phyloP scores from a whole-genome alignment of 495 filamentous ascomycete genomes.

The Aspergillus sclerotioniger region DNA sequence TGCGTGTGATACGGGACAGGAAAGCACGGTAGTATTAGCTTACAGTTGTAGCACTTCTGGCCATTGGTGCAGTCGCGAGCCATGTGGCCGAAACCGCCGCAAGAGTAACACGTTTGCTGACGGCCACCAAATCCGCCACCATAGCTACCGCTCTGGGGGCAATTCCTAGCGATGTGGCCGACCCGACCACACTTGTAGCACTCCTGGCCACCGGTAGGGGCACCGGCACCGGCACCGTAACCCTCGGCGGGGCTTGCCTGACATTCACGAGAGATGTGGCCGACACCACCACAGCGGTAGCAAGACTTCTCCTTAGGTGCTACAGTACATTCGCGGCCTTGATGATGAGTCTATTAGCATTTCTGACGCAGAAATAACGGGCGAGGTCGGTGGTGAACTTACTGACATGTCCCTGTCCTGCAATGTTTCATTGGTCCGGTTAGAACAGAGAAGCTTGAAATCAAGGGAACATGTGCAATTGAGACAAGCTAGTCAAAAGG shows the following conservation, averaged over 20 bases:
- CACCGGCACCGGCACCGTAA: constrained; percentile 43
- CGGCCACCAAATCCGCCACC: constrained; percentile 51
- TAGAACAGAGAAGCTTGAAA: constrained; percentile 4
- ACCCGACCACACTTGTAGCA: constrained; percentile 99
- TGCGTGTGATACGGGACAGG: not conserved
- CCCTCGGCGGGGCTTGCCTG: constrained; percentile 52
- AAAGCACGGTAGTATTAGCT: constrained; percentile 25
- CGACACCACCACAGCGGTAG: constrained; percentile 85
- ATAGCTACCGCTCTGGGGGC: constrained; percentile 63
- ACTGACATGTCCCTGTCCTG: constrained; percentile 87
- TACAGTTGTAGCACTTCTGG: constrained; percentile 99
- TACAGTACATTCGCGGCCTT: constrained; percentile 87
- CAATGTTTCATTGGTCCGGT: constrained; percentile 12
- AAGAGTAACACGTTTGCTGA: constrained; percentile 91
- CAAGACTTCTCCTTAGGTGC: constrained; percentile 93
- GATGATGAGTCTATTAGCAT: constrained; percentile 7
- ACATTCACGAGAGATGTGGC: constrained; percentile 95
- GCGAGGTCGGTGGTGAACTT: constrained; percentile 33
- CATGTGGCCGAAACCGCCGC: constrained; percentile 95
- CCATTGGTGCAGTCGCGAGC: constrained; percentile 97
- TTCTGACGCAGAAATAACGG: not conserved
- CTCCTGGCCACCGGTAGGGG: constrained; percentile 56
- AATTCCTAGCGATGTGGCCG: constrained; percentile 97
- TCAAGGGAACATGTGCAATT: not conserved
- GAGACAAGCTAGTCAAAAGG: no score